These are phyloP conservation scores for Pezicula radicicola DNA, from an alignment of 2,329 filamentous ascomycete species.

Conservation along the genomic window DNA sequence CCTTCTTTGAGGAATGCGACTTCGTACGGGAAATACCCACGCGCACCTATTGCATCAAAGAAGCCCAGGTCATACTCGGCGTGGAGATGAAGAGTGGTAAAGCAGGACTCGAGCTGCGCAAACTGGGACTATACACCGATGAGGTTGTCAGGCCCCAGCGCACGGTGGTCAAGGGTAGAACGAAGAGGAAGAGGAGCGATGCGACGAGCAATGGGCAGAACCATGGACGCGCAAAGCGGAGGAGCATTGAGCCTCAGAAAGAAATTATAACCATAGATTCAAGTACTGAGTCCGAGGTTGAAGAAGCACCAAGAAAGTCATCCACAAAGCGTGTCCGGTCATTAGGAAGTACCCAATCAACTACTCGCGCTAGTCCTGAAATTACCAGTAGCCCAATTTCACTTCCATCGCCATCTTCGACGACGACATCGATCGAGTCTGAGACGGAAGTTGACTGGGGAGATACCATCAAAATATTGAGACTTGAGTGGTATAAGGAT, in stretches of 20 bases:
- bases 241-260: conserved; percentile 25
- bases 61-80: conserved; percentile 73
- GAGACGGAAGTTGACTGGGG: not conserved
- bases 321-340: not conserved
- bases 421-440: not conserved
- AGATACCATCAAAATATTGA: conserved; percentile 49
- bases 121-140: conserved; percentile 49
- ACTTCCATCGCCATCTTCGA: not conserved
- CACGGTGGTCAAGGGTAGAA: not conserved
- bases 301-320: conserved; percentile 4
- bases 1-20: conserved; percentile 57
- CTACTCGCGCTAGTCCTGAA: not conserved
- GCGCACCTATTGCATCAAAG: conserved; percentile 67
- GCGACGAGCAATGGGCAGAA: not conserved
- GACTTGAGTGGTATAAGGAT: conserved; percentile 55
- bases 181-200: conserved; percentile 12
- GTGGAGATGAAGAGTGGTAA: conserved; percentile 68
- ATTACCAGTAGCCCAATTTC: not conserved
- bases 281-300: conserved; percentile 31
- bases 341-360: not conserved
- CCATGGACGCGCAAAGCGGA: conserved; percentile 8
- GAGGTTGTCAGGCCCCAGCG: not conserved
- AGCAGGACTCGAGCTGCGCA: conserved; percentile 74
- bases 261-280: conserved; percentile 22
- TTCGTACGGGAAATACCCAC: conserved; percentile 62